phyloP scores from a whole-genome alignment of 2,329 filamentous ascomycete genomes.

The Neophaeococcomyces mojaviensis region DNA sequence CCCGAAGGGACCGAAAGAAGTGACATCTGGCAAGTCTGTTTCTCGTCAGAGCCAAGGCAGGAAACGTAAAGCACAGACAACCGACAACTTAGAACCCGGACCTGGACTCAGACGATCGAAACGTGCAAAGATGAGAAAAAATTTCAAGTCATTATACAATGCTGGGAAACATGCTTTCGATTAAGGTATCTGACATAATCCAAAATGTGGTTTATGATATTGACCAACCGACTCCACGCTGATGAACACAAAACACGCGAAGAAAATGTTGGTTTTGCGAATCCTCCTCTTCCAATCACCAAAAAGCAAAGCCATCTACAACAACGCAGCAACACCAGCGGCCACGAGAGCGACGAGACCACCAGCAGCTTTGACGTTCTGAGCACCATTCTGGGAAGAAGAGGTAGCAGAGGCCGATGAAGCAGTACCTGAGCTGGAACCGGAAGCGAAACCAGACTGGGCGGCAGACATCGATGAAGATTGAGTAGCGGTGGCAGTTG shows the following conservation, averaged over 20 bases:
- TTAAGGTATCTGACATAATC: background rate
- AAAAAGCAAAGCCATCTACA: background rate
- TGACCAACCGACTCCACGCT: slow-evolving; percentile 7
- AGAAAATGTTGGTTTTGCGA: no score
- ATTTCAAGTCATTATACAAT: background rate
- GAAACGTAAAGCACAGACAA: background rate
- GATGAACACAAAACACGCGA: background rate
- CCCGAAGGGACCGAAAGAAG: background rate
- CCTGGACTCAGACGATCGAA: slow-evolving; percentile 1
- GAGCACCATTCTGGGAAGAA: background rate
- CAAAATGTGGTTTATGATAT: background rate
- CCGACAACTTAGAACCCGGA: no score
- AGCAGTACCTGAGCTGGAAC: slow-evolving; percentile 17
- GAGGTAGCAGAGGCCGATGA: background rate
- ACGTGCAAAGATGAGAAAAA: background rate
- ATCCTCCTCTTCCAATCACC: background rate
- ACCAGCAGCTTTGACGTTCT: background rate
- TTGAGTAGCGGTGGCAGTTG: slow-evolving; percentile 22
- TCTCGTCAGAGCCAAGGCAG: no score
- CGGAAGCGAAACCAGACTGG: slow-evolving; percentile 23
- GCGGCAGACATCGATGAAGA: slow-evolving; percentile 15
- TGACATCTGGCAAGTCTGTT: background rate
- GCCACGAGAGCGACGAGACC: slow-evolving; percentile 3
- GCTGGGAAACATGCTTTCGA: background rate
- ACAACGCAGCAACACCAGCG: slow-evolving; percentile 7